A percentile compares a stretch with the other conserved stretches of the same genome.
These are phyloP conservation scores for Botryotinia calthae DNA, from an alignment of 2,329 filamentous ascomycete genomes.

Conservation along the genomic window DNA sequence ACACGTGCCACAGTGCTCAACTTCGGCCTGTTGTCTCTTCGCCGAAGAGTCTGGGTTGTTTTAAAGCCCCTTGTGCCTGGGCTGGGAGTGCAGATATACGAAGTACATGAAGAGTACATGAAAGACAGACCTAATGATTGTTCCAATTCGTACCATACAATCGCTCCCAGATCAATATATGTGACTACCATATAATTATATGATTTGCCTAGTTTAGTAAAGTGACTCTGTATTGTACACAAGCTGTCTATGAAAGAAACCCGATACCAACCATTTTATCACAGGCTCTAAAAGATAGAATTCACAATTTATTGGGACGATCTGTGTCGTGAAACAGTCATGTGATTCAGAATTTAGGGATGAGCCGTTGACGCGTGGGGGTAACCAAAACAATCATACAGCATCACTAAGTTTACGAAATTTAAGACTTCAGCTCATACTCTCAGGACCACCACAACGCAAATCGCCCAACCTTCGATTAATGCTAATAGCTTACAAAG, in stretches of 20 bases:
- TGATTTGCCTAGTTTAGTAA: neutral
- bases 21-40: too few species aligned
- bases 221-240: neutral
- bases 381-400: slow-evolving; percentile 26
- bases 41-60: neutral
- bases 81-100: neutral
- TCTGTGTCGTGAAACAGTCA: neutral
- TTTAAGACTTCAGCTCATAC: slow-evolving; percentile 17
- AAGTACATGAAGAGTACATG: neutral
- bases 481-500: slow-evolving; percentile 23
- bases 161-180: neutral
- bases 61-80: neutral
- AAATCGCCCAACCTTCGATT: slow-evolving; percentile 1
- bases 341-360: neutral
- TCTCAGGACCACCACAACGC: slow-evolving; percentile 25
- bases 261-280: neutral
- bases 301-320: neutral
- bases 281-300: neutral
- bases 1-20: too few species aligned
- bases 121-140: neutral
- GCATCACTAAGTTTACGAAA: slow-evolving; percentile 24
- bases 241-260: neutral
- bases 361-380: slow-evolving; percentile 13
- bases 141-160: neutral
- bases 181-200: neutral